A percentile compares a stretch with the other conserved stretches of the same genome.
phyloP scores from a whole-genome alignment of 2,329 filamentous ascomycete species.

The Hypoxylon sp. region DNA sequence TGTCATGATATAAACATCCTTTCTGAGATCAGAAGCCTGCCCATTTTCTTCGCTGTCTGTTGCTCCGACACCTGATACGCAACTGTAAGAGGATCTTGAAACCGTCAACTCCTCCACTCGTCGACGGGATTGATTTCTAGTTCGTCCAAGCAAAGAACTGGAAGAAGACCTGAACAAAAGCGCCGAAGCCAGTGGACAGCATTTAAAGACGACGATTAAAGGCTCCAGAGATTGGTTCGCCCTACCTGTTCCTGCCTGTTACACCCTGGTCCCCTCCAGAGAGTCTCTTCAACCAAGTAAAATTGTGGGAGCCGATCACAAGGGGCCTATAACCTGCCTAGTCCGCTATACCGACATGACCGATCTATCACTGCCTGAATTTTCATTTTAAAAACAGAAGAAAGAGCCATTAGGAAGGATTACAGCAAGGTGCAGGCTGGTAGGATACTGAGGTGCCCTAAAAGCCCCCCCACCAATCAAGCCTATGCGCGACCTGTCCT shows the following conservation, averaged over 20 bases:
- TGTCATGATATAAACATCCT: not conserved
- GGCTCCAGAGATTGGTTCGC: constrained; percentile 18
- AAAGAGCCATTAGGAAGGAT: constrained; percentile 3
- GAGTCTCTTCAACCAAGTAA: too few species aligned
- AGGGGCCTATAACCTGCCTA: too few species aligned
- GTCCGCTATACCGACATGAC: too few species aligned
- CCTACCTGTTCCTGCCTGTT: constrained; percentile 13
- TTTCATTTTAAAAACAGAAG: constrained; percentile 16
- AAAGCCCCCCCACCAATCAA: constrained; percentile 23
- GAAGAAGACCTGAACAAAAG: constrained; percentile 10
- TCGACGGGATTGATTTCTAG: not conserved
- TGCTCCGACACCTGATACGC: constrained; percentile 1
- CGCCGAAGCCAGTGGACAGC: constrained; percentile 11
- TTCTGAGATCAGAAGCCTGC: not conserved
- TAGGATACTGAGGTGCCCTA: not conserved
- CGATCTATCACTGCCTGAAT: too few species aligned
- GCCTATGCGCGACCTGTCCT: constrained; percentile 15
- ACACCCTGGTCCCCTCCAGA: constrained; percentile 11
- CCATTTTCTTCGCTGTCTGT: not conserved
- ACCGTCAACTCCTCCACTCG: not conserved
- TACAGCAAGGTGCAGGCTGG: not conserved
- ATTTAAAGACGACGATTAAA: constrained; percentile 2
- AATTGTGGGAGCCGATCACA: constrained; percentile 23
- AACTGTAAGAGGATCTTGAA: constrained; percentile 6
- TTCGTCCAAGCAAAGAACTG: constrained; percentile 1